Conservation (phyloP, 768 basidiomycete species). For the Sarcomyxa edulis region DNA sequence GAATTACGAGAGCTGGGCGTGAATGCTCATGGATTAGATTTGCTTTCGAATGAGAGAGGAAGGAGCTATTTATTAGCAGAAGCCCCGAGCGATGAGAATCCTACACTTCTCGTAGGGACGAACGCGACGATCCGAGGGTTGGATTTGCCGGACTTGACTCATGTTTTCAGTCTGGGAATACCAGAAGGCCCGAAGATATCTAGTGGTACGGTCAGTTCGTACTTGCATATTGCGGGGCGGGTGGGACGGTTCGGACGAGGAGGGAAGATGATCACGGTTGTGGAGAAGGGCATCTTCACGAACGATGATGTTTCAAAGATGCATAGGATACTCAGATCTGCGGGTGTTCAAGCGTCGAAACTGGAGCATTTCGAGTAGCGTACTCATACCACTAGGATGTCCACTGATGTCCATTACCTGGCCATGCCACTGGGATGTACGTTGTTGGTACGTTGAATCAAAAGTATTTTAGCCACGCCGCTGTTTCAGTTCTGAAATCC, state of each 20-base stretch:
- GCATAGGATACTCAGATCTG: conserved; percentile 35
- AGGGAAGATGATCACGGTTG: conserved; percentile 63
- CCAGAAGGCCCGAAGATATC: conserved; percentile 37
- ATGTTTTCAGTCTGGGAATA: conserved; percentile 71
- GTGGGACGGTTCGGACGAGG: conserved; percentile 66
- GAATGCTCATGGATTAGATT: conserved; percentile 57
- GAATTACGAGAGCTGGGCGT: conserved; percentile 65
- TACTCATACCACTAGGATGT: no score
- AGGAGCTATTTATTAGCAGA: conserved; percentile 34
- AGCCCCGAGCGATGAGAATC: conserved; percentile 35
- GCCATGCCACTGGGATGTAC: no score
- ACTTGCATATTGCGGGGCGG: conserved; percentile 68
- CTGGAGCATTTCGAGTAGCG: conserved; percentile 48
- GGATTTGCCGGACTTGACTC: conserved; percentile 64
- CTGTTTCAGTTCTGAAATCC: no score
- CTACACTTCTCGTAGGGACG: conserved; percentile 63
- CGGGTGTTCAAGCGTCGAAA: conserved; percentile 38
- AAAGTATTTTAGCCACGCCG: no score
- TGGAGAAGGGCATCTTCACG: conserved; percentile 32
- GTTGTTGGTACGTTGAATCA: no score
- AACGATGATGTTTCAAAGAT: conserved; percentile 32
- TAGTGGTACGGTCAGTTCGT: conserved; percentile 47
- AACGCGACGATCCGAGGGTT: conserved; percentile 67
- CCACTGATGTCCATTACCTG: no score
- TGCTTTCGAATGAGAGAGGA: conserved; percentile 37